Base-by-base conservation (phyloP, 2,329 filamentous ascomycete genomes). In the Ampelomyces quisqualis region DNA sequence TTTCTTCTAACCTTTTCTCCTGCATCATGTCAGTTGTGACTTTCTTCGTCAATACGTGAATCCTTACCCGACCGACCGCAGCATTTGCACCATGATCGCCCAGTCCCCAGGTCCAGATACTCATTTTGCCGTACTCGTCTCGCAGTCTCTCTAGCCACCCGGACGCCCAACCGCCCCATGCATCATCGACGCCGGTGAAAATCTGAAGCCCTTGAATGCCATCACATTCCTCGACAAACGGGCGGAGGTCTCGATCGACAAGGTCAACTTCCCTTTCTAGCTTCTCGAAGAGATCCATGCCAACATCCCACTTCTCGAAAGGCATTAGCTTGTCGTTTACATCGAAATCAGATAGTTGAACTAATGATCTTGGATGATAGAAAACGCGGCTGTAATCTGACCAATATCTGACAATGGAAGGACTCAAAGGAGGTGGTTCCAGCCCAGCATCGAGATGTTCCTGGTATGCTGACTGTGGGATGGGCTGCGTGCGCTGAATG, bases 351-450 rank as follows among this genome's bases (percentile, higher is more conserved):
- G 61, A 65, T 17, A 97, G 75, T 63, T 95, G 90, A 7, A 95
- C 77, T 38, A 95, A 80, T 9, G 90, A 95, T 39, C 81, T 82
- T 7, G 93, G 93, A 64, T 97, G 90, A 64, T 87, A 96, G 69
- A 83, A 98, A n/a, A 93, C 80, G 18, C 89, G 82, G 55, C 88
- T 94, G 69, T 90, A 97, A 68, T 98, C 93, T 21, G 90, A 95
- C 91, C 93, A 98, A 71, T 93, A 97, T 38, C 89, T 81, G n/a
- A 97, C 86, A 8, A 80, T 79, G 5, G 82, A 79, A 1, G 82
- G 76, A 1, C 78, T 85, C 14, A 95, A 76, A 37, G 75, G 71
- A 0, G 86, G 79, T 5, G 84, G 76, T 3, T 79, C 67, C 4
- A 78, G 64, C 15, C 89, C 90, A 20, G 81, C 70, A 54, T 96